Base-by-base conservation (phyloP, 2,329 filamentous ascomycete genomes). In the Colletotrichum gloeosporioides region DNA sequence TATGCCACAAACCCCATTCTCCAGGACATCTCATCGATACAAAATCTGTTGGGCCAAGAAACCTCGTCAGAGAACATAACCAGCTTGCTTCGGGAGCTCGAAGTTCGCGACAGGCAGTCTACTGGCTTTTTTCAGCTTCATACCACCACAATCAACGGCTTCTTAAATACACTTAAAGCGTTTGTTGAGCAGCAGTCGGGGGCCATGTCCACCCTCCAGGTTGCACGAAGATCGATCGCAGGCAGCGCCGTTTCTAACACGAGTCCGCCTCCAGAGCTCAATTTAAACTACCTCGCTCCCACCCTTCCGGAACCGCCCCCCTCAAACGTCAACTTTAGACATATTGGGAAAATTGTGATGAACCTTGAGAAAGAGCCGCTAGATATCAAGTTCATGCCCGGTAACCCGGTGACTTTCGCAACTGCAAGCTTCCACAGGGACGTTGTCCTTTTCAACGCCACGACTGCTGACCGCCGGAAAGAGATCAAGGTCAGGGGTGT, bases 361-460 rank as follows among this genome's bases (percentile, higher is more conserved):
- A 67, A 70, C 8, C 59, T 78, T 1, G 77, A 71, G 29, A 77
- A 71, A 10, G 77, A 78, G 39, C 67, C 71, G 1, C 69, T 71
- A 1, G 70, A 74, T 15, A 39, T 78, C 16, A 67, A n/a, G 7
- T 78, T 78, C 59, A 62, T 67, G 55, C 59, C 77, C 4, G 31
- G 22, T 18, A n/a, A 5, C 22, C 32, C 49, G 4, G 66, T 69
- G 34, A 53, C 67, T 7, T 76, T 78, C 8, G 77, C 77, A 3
- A 70, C 76, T 16, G 64, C 70, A 13, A 73, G 36, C 8, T 77
- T 77, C 59, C 72, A 74, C 39, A 71, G 61, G 7, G 67, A 73
- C 15, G 55, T 78, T 6, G 44, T 34, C 10, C 44, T 78, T 15
- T 77, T 78, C 57, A 31, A 77, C 64, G 71, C 69, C 9, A 36